Conservation (phyloP, 495 filamentous ascomycete species). For the Podospora sp. region DNA sequence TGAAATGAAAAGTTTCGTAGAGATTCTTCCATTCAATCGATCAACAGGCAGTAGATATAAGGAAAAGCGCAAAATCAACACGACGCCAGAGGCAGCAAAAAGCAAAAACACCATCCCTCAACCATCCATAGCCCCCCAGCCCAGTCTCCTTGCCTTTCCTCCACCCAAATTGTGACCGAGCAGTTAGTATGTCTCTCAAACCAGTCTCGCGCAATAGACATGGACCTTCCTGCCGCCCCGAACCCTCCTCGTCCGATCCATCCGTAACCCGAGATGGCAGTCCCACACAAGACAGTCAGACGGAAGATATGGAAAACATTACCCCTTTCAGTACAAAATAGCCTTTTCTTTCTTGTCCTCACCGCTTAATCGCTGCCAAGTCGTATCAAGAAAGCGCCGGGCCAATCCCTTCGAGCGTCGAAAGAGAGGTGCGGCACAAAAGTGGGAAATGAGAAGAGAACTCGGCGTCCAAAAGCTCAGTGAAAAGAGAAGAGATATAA, state of each 20-base stretch:
- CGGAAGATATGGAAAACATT: not conserved
- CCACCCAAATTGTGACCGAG: not conserved
- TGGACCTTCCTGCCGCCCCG: not conserved
- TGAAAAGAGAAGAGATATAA: not conserved
- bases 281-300: not conserved
- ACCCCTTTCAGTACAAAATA: not conserved
- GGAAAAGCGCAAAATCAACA: constrained; percentile 4
- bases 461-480: not conserved
- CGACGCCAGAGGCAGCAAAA: not conserved
- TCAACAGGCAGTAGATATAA: constrained; percentile 10
- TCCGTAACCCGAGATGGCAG: not conserved
- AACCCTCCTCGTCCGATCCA: not conserved
- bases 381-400: not conserved
- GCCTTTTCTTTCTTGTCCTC: not conserved
- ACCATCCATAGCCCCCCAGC: not conserved
- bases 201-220: not conserved
- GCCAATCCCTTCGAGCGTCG: not conserved
- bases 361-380: not conserved
- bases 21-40: not conserved
- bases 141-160: not conserved
- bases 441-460: not conserved
- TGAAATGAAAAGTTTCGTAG: not conserved
- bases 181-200: not conserved
- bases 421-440: not conserved
- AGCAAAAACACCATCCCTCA: not conserved